A percentile compares a stretch with the other conserved stretches of the same genome.
Conservation (phyloP, 2,329 filamentous ascomycete species). For the Chrysoporthe puriensis region DNA sequence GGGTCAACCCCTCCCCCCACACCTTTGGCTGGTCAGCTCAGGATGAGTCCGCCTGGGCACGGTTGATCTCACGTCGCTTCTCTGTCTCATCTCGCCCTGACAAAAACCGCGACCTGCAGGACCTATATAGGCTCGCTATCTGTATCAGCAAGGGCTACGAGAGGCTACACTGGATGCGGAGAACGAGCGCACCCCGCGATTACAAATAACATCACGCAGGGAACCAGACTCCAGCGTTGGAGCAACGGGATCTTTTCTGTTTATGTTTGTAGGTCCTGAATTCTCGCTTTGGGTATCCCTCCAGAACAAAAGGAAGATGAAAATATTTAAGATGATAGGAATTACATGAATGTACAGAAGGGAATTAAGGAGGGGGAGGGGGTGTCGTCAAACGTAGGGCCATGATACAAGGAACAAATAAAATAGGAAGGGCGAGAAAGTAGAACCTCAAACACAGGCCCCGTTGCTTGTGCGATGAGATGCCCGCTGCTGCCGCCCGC, state of each 20-base stretch:
- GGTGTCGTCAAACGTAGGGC: conserved; percentile 25
- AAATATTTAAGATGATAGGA: conserved; percentile 22
- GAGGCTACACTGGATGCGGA: background rate
- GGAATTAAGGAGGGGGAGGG: conserved; percentile 1
- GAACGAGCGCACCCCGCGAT: background rate
- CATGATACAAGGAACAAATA: conserved; percentile 25
- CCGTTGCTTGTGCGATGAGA: conserved; percentile 1
- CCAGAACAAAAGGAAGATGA: conserved; percentile 22
- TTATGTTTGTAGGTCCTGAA: background rate
- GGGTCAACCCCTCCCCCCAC: background rate
- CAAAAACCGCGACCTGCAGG: background rate
- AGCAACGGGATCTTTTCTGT: conserved; percentile 5
- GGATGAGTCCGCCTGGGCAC: background rate
- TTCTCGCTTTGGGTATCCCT: conserved; percentile 31
- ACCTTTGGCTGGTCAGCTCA: background rate
- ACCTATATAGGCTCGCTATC: background rate
- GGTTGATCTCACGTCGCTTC: background rate
- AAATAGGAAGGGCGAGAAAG: conserved; percentile 7
- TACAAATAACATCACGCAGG: background rate
- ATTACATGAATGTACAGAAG: conserved; percentile 29
- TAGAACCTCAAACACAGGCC: background rate
- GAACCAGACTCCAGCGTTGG: background rate
- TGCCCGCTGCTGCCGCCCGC: background rate
- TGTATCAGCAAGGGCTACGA: background rate
- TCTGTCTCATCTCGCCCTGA: background rate